Evolutionary conservation across 2,329 filamentous ascomycete species (phyloP).

Genomic region (Incumbomyces delicatus): DNA sequence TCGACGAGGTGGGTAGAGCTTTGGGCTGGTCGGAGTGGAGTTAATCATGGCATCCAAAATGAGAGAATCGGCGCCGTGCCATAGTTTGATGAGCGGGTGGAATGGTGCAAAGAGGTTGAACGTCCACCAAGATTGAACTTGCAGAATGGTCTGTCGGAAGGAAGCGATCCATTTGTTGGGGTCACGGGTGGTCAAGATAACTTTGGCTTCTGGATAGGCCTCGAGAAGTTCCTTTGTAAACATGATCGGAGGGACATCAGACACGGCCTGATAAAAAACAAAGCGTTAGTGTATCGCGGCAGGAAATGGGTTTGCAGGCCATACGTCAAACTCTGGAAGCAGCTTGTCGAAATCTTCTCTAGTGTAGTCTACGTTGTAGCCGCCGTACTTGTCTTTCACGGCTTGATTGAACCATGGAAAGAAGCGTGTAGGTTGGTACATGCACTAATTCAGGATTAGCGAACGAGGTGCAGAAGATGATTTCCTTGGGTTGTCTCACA

Average conservation of each 20-base stretch:
- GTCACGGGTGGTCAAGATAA: conserved; percentile 13
- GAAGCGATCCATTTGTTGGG: conserved; percentile 1
- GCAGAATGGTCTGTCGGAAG: not conserved
- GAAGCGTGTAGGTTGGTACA: not conserved
- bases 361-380: conserved; percentile 1
- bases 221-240: conserved; percentile 17
- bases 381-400: conserved; percentile 7
- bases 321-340: conserved; percentile 22
- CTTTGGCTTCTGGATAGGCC: conserved; percentile 17
- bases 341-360: conserved; percentile 24
- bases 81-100: conserved; percentile 1
- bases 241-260: conserved; percentile 11
- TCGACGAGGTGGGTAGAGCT: not conserved
- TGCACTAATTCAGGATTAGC: not conserved
- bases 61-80: not conserved
- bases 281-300: no score
- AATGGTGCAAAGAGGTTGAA: not conserved
- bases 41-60: conserved; percentile 4
- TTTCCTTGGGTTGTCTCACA: not conserved
- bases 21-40: not conserved
- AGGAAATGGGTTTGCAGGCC: no score
- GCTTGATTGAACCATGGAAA: not conserved
- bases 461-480: not conserved
- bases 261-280: not conserved
- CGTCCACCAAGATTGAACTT: not conserved